Evolutionary conservation across 169 alveolate species (phyloP).

Genomic region (Plasmodium coatneyi): DNA sequence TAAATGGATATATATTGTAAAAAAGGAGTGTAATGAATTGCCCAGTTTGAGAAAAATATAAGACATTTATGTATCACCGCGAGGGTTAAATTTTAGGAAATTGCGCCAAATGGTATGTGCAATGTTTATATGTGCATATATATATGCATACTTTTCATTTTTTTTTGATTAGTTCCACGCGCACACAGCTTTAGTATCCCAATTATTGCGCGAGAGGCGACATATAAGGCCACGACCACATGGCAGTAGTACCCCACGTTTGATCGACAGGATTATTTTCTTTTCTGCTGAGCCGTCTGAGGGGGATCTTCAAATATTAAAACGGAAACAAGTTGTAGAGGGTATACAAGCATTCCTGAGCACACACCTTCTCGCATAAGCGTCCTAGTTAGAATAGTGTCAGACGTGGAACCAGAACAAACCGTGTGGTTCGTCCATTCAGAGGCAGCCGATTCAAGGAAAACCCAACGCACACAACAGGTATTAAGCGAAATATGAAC

Average conservation of each 20-base stretch:
- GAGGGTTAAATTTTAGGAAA: background rate
- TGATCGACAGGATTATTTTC: background rate
- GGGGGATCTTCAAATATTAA: background rate
- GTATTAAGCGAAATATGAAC: background rate
- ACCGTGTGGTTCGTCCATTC: background rate
- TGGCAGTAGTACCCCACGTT: background rate
- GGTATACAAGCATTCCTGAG: background rate
- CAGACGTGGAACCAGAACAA: background rate
- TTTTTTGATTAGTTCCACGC: background rate
- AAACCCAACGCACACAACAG: background rate
- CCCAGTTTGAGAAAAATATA: background rate
- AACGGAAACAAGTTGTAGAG: background rate
- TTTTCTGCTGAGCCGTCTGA: background rate
- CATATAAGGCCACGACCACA: background rate
- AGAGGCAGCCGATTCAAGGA: background rate
- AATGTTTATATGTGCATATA: background rate
- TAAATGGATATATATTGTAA: background rate
- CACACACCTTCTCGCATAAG: background rate
- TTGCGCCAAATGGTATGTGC: background rate
- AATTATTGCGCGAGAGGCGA: background rate
- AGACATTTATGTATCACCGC: background rate
- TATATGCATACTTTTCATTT: background rate
- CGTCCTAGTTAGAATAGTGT: background rate
- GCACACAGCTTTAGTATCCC: background rate
- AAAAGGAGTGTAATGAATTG: background rate